Evolutionary conservation across 768 basidiomycete genomes (phyloP), one percentile per base, ranked within the genome.

Genomic region (button mushroom (Agaricus bisporus)): DNA sequence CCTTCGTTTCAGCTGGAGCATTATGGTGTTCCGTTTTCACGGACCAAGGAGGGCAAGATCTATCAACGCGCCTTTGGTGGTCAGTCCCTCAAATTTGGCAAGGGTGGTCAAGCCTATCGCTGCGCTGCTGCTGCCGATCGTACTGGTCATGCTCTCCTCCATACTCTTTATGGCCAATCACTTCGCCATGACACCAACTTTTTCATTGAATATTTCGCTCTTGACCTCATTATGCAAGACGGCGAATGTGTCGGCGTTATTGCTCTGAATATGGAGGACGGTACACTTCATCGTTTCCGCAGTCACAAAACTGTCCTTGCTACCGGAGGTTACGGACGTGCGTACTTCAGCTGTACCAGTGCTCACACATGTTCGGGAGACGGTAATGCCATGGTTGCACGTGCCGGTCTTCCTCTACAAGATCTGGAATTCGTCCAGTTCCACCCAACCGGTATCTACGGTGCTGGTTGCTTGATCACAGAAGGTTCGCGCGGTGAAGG

Each of bases 161-260:
- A 99, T 78, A 98, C 95, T 8, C 90, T 99, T 52, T 99, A 99
- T 64, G 97, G 97, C 61, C 97, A 99, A 76, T 98, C 95, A 55
- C 83, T 99, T 56, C 88, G 93, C 55, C 97, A 99, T 78, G 86
- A 98, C 78, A 98, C 97, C 68, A 95, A 98, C 73, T 99, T 98
- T 74, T 99, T 99, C 78, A 98, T 99, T 70, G 97, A 99, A 70
- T 99, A 95, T 73, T 98, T 99, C 69, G 97, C 95, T n/a, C 82
- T 95, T 54, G 97, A 99, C 69, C 76, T 99, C 56, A 92, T 99
- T 69, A 99, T 99, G 97, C 79, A 98, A 68, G 93, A 89, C 58
- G 97, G 95, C 61, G 93, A 98, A 72, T 99, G 97, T 76, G 95
- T 99, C 54, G 97, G 97, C 74, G 97, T 99, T 48, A 90, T 98